phyloP scores from a whole-genome alignment of 1,284 basidiomycete genomes.

The Ustilago tritici region DNA sequence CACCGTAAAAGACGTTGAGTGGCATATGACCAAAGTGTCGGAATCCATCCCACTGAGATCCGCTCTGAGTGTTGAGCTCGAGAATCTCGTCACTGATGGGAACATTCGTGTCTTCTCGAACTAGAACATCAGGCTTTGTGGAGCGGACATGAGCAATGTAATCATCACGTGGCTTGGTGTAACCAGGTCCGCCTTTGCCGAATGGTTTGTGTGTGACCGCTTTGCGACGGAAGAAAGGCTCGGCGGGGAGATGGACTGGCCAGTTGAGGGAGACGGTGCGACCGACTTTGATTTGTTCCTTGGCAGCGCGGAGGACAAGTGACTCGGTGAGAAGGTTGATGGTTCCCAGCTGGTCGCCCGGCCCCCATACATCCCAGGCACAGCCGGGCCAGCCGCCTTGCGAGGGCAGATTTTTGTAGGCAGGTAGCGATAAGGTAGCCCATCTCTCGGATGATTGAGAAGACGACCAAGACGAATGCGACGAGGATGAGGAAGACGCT shows the following conservation, averaged over 20 bases:
- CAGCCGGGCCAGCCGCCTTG: conserved; percentile 59
- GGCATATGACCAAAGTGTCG: conserved; percentile 65
- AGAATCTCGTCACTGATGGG: conserved; percentile 64
- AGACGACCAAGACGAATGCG: conserved; percentile 13
- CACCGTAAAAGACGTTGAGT: conserved; percentile 60
- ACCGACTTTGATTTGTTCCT: conserved; percentile 74
- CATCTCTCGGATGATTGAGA: conserved; percentile 33
- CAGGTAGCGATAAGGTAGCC: conserved; percentile 41
- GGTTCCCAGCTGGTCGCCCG: conserved; percentile 78
- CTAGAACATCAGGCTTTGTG: conserved; percentile 26
- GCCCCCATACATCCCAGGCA: conserved; percentile 80
- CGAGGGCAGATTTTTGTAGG: conserved; percentile 50
- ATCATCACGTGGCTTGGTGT: conserved; percentile 35
- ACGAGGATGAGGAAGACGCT: conserved; percentile 10
- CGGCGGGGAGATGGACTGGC: conserved; percentile 58
- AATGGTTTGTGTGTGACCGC: conserved; percentile 44
- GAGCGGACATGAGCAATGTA: conserved; percentile 21
- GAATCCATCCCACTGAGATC: conserved; percentile 80
- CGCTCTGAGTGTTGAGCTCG: conserved; percentile 78
- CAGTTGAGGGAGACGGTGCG: conserved; percentile 55
- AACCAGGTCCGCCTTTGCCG: conserved; percentile 41
- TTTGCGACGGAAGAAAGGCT: conserved; percentile 57
- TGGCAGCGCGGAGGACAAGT: conserved; percentile 75
- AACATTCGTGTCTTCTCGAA: conserved; percentile 28
- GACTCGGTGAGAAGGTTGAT: conserved; percentile 78